Evolutionary conservation across 306 rosid species (phyloP), one percentile per base, ranked within the genome.

Genomic region (Cucumis cinereus): DNA sequence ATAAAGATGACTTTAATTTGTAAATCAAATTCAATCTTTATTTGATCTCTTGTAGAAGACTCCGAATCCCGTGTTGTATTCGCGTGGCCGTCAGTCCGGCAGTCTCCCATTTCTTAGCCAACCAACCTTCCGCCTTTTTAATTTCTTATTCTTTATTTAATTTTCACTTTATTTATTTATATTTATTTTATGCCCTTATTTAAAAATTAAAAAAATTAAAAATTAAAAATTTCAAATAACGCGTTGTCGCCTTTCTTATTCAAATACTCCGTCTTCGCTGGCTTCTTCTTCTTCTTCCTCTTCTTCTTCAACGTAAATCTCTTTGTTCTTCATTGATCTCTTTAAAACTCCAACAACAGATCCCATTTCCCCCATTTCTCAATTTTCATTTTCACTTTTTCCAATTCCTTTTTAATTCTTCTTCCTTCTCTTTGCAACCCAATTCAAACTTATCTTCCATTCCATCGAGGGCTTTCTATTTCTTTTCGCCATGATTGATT

Each of bases 241-340:
- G 77, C 77, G 77, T 73, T 33, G 61, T 73, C 61, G 49, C 30
- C 33, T 73, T 73, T 55, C 64, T 36, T 17, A 69, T 69, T 69
- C 75, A 69, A 69, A 69, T 69, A 43, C 75, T 69, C 57, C 75
- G 75, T 45, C 75, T 24, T 69, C 57, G 75, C 75, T 69, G 75
- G 55, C 75, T 69, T 14, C 35, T 30, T 30, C 35, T 30, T 30
- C 33, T 30, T 30, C 33, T 30, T 30, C 33, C 3, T 30, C 33
- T 30, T 30, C 35, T 69, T 69, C 77, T 73, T 50, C 77, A 52
- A 50, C 63, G 43, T 33, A 54, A 73, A 49, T 49, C 54, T 52
- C 64, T 73, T 73, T 50, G 49, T 7, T 73, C 16, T n/a, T 73
- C 61, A 16, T 12, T 55, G 19, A 20, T 73, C 35, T 23, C 20